phyloP scores from a whole-genome alignment of 306 rosid species.

The Begonia fuchsioides region DNA sequence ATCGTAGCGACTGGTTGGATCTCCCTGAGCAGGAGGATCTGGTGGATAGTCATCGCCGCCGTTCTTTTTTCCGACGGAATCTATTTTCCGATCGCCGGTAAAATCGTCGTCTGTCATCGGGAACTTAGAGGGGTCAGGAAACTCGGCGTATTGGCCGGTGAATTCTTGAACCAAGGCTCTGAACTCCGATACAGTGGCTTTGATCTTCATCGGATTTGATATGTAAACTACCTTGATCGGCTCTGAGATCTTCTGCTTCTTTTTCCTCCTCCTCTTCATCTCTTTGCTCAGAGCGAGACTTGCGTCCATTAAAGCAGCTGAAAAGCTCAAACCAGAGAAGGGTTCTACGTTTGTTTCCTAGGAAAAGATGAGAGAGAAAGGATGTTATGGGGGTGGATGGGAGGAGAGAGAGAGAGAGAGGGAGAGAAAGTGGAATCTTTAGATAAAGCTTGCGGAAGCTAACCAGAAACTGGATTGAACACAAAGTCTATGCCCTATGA shows the following conservation, averaged over 20 bases:
- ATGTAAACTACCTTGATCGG: slow-evolving; percentile 46
- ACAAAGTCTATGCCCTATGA: too few species aligned
- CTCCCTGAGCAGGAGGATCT: not conserved
- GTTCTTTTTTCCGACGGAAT: not conserved
- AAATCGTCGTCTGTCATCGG: not conserved
- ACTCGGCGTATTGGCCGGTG: slow-evolving; percentile 43
- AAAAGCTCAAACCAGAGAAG: too few species aligned
- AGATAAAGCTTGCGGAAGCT: too few species aligned
- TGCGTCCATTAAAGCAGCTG: too few species aligned
- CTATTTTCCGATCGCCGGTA: not conserved
- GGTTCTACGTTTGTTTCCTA: too few species aligned
- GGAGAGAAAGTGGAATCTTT: too few species aligned
- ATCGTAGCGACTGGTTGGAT: not conserved
- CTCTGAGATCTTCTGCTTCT: not conserved
- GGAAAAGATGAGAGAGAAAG: too few species aligned
- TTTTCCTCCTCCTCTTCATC: slow-evolving; percentile 17
- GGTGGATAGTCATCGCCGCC: not conserved
- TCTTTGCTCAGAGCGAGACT: not conserved
- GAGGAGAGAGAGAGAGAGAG: too few species aligned
- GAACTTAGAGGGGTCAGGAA: slow-evolving; percentile 22
- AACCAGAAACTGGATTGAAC: too few species aligned
- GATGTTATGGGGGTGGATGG: too few species aligned
- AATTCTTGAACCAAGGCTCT: slow-evolving; percentile 42
- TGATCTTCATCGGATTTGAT: slow-evolving; percentile 48
- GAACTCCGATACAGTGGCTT: slow-evolving; percentile 26